These are phyloP conservation scores for Aspergillus heteromorphus DNA, from an alignment of 495 filamentous ascomycete genomes.

Conservation along the genomic window DNA sequence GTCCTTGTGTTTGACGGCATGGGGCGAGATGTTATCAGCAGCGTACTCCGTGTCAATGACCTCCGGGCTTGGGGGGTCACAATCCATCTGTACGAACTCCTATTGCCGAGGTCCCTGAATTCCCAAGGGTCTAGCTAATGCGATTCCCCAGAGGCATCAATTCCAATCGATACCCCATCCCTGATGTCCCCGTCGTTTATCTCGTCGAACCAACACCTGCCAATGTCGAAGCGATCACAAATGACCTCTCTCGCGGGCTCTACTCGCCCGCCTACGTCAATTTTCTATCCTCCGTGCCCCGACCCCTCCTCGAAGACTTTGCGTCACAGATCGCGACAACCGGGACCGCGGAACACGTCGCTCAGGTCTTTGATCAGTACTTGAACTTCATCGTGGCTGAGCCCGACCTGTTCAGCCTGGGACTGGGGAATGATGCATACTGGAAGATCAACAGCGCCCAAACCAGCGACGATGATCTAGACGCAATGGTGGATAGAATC, in stretches of 20 bases:
- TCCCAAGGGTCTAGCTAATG: not conserved
- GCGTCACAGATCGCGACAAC: slow-evolving; percentile 79
- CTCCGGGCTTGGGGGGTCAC: slow-evolving; percentile 90
- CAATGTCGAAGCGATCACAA: slow-evolving; percentile 79
- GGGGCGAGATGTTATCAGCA: slow-evolving; percentile 80
- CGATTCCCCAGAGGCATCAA: slow-evolving; percentile 61
- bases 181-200: slow-evolving; percentile 95
- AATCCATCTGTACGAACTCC: slow-evolving; percentile 74
- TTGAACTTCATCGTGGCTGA: slow-evolving; percentile 96
- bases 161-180: slow-evolving; percentile 79
- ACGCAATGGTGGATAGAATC: slow-evolving; percentile 78
- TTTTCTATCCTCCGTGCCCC: slow-evolving; percentile 90
- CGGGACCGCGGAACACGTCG: slow-evolving; percentile 78
- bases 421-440: slow-evolving; percentile 84
- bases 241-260: slow-evolving; percentile 76
- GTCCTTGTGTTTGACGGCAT: slow-evolving; percentile 64
- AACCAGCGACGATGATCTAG: slow-evolving; percentile 84
- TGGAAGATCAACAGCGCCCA: slow-evolving; percentile 91
- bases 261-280: slow-evolving; percentile 97
- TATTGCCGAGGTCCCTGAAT: not conserved
- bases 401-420: slow-evolving; percentile 91
- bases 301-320: slow-evolving; percentile 92
- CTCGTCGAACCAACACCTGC: slow-evolving; percentile 80
- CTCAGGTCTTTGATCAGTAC: slow-evolving; percentile 95
- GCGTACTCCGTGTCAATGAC: slow-evolving; percentile 88